Conservation (phyloP, 2,329 filamentous ascomycete species). For the Pseudogymnoascus sp. region DNA sequence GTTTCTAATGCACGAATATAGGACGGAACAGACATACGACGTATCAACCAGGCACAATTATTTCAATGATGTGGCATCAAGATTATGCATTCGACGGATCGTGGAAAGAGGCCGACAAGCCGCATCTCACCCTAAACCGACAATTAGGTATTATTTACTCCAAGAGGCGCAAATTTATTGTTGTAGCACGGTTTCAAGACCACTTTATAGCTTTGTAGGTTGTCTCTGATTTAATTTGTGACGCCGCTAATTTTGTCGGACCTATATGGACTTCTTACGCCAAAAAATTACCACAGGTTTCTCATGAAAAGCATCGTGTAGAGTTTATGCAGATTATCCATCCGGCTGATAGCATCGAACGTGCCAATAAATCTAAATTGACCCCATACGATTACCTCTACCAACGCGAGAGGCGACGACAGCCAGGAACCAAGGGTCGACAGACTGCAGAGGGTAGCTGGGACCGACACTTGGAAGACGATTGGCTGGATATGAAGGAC, state of each 20-base stretch:
- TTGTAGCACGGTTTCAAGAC: neutral
- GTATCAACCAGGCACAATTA: neutral
- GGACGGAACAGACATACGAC: neutral
- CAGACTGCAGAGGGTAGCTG: neutral
- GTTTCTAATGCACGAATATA: neutral
- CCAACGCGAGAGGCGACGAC: neutral
- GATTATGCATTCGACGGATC: neutral
- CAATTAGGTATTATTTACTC: neutral
- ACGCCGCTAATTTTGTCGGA: neutral
- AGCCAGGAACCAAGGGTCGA: neutral
- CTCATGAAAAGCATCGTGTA: neutral
- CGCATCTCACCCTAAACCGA: neutral
- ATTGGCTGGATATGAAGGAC: neutral
- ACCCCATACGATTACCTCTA: neutral
- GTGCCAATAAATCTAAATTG: neutral
- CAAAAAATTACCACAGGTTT: neutral
- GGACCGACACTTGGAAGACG: neutral
- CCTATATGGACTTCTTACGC: neutral
- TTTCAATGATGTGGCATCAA: neutral
- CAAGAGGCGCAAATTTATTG: neutral
- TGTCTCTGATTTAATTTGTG: neutral
- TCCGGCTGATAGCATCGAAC: neutral
- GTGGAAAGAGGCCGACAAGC: neutral
- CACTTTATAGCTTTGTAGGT: neutral
- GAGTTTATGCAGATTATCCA: neutral